Conservation (phyloP, 768 basidiomycete species). For the Nidularia pulvinata region DNA sequence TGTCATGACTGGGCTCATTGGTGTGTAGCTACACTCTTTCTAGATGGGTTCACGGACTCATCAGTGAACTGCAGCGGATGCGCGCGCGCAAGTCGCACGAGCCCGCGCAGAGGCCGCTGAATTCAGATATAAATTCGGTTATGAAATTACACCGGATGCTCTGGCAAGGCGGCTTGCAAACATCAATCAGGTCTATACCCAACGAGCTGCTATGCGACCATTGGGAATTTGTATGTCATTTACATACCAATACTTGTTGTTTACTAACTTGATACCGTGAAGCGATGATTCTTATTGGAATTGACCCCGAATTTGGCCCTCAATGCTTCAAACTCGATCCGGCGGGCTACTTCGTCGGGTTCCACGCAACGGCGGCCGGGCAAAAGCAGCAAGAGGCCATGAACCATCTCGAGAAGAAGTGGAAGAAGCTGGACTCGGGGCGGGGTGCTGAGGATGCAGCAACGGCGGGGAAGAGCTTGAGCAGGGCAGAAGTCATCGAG, state of each 20-base stretch:
- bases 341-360: conserved; percentile 98
- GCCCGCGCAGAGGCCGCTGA: conserved; percentile 89
- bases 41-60: not conserved
- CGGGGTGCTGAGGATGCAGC: conserved; percentile 78
- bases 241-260: not conserved
- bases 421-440: conserved; percentile 91
- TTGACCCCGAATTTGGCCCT: conserved; percentile 90
- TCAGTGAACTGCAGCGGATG: conserved; percentile 68
- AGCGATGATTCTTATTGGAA: conserved; percentile 98
- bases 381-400: conserved; percentile 99
- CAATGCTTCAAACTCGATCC: conserved; percentile 99
- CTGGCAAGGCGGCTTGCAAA: conserved; percentile 93
- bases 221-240: conserved; percentile 82
- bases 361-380: conserved; percentile 95
- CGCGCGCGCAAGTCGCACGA: conserved; percentile 83
- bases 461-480: conserved; percentile 72
- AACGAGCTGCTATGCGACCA: conserved; percentile 96
- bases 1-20: conserved; percentile 97
- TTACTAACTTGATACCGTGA: not conserved
- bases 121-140: conserved; percentile 96
- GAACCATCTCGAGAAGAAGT: conserved; percentile 98
- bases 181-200: conserved; percentile 99
- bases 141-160: conserved; percentile 98
- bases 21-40: conserved; percentile 36
- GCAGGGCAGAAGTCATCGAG: conserved; percentile 86